phyloP scores from a whole-genome alignment of 2,329 filamentous ascomycete genomes.

The Ophiobolus disseminans region DNA sequence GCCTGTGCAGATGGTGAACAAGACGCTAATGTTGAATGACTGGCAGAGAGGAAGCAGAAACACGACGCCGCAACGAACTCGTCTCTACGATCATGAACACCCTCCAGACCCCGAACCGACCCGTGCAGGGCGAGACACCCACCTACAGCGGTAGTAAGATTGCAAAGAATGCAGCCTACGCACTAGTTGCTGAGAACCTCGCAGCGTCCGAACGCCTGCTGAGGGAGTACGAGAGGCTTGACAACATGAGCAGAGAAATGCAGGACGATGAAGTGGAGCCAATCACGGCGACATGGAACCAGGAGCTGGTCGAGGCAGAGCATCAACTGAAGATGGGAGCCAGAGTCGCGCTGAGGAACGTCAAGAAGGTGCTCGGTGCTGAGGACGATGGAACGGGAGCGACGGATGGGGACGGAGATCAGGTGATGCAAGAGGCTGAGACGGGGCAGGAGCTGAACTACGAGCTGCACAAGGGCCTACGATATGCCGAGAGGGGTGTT shows the following conservation, averaged over 20 bases:
- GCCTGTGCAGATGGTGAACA: not conserved
- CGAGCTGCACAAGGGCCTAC: conserved; percentile 30
- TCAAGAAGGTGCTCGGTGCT: conserved; percentile 37
- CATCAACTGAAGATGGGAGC: conserved; percentile 34
- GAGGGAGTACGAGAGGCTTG: conserved; percentile 32
- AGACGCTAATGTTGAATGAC: not conserved
- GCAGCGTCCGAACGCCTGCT: conserved; percentile 26
- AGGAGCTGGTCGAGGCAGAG: conserved; percentile 32
- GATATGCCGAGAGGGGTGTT: conserved; percentile 41
- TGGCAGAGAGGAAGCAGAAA: conserved; percentile 24
- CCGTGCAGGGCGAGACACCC: not conserved
- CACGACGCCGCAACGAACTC: conserved; percentile 30
- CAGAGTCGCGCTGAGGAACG: conserved; percentile 34
- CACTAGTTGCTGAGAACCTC: conserved; percentile 18
- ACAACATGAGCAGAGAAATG: conserved; percentile 27
- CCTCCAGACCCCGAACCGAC: conserved; percentile 20
- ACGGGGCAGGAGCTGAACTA: conserved; percentile 20
- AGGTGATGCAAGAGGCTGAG: conserved; percentile 6
- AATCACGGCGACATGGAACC: conserved; percentile 29
- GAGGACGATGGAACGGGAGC: not conserved
- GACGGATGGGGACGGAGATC: conserved; percentile 1
- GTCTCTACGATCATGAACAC: conserved; percentile 23
- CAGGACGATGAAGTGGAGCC: conserved; percentile 19
- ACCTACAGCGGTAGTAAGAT: conserved; percentile 23
- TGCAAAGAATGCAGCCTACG: conserved; percentile 21